Evolutionary conservation across 2,329 filamentous ascomycete genomes (phyloP), one percentile per base, ranked within the genome.

Genomic region (Aureobasidium zeae): DNA sequence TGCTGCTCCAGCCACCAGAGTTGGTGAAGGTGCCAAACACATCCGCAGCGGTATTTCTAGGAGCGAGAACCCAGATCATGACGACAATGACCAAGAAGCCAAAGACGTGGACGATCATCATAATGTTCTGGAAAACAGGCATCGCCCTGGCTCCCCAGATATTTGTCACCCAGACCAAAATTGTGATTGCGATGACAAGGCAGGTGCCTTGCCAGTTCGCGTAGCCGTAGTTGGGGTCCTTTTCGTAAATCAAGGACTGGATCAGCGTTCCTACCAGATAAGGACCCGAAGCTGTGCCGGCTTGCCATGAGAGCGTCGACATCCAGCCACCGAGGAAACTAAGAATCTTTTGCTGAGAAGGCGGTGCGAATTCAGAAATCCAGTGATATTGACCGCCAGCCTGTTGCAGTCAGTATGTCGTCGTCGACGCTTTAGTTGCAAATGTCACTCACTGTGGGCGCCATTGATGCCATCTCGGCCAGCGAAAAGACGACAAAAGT

Each of bases 21-120:
- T 74, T 72, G 15, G 62, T 57, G 48, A 74, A 74, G 1, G 62
- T 55, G 3, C 65, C 65, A 46, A 74, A 71, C 1, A 72, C 66
- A 3, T 63, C 60, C 11, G 61, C 53, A 0, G 66, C 58, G 13
- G 62, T 59, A 29, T 64, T 61, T 7, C 60, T 58, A 1, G 66
- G 63, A 0, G 65, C 63, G 43, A 69, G 57, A 1, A 64, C 59
- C 48, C 64, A 60, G 3, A 73, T 53, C 0, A 67, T 62, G 17
- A 73, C 67, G 9, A 75, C 55, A 44, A 73, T 68, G 0, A 65
- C 71, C 45, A 74, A 70, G 52, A 74, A 70, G 3, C 71, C 72
- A 11, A 69, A 53, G n/a, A 74, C 57, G 45, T 75, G 72, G 3
- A 74, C 19, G 16, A 61, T 56, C 28, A 67, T 54, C 25, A 65